These are phyloP conservation scores for Pseudophaeomoniella oleicola DNA, from an alignment of 2,329 filamentous ascomycete species.

Conservation along the genomic window DNA sequence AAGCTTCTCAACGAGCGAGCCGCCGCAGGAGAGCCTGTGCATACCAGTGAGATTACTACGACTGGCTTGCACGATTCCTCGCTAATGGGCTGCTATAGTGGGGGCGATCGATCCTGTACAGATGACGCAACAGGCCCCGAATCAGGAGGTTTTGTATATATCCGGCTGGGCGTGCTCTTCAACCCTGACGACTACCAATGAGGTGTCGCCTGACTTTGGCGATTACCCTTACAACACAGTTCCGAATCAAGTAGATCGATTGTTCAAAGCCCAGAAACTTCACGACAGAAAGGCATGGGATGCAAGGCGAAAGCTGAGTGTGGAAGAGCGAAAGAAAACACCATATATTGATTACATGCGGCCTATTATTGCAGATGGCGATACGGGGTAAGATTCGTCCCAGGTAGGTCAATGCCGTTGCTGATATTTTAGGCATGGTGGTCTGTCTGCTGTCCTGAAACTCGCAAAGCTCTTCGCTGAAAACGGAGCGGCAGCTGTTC, in stretches of 20 bases:
- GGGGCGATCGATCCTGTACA: slow-evolving; percentile 97
- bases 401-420: not conserved
- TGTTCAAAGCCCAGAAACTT: slow-evolving; percentile 93
- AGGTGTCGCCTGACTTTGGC: slow-evolving; percentile 93
- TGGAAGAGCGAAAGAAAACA: slow-evolving; percentile 56
- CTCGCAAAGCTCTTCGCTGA: slow-evolving; percentile 95
- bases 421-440: slow-evolving; percentile 53
- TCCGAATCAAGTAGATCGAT: slow-evolving; percentile 88
- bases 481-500: slow-evolving; percentile 87
- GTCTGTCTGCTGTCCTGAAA: slow-evolving; percentile 84
- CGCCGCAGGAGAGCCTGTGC: slow-evolving; percentile 70
- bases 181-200: slow-evolving; percentile 82
- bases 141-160: slow-evolving; percentile 92
- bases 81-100: slow-evolving; percentile 40
- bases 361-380: slow-evolving; percentile 90
- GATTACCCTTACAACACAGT: slow-evolving; percentile 99
- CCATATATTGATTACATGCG: slow-evolving; percentile 86
- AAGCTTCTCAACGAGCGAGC: slow-evolving; percentile 68
- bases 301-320: slow-evolving; percentile 58
- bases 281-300: slow-evolving; percentile 97
- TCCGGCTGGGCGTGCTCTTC: slow-evolving; percentile 97
- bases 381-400: slow-evolving; percentile 49
- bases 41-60: slow-evolving; percentile 56
- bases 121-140: slow-evolving; percentile 94
- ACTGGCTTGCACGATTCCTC: slow-evolving; percentile 2